A percentile compares a stretch with the other conserved stretches of the same genome.
Conservation (phyloP, 208 protist species). For the Leishmania aethiopica region DNA sequence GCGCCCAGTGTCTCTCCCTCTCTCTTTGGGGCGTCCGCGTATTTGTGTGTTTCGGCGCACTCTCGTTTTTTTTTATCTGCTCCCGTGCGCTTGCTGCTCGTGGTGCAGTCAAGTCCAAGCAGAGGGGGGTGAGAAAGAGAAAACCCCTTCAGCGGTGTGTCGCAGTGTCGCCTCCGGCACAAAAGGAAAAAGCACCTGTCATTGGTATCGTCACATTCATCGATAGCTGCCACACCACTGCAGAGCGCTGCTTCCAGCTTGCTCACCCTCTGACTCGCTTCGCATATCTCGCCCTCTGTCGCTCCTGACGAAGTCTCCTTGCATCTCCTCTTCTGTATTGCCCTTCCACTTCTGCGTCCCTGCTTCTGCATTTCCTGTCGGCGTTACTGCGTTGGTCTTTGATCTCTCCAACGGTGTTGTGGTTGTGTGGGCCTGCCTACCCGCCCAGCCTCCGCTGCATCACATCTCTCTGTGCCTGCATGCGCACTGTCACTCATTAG, state of each 20-base stretch:
- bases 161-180: not conserved
- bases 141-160: not conserved
- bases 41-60: not conserved
- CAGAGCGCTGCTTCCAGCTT: not conserved
- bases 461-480: not conserved
- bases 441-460: not conserved
- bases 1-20: not conserved
- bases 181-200: not conserved
- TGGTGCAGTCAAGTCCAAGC: not conserved
- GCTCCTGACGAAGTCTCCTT: not conserved
- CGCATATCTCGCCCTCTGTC: not conserved
- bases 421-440: not conserved
- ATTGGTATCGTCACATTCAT: not conserved
- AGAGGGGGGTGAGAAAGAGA: not conserved
- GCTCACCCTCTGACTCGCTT: not conserved
- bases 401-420: not conserved
- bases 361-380: not conserved
- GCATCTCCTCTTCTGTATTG: not conserved
- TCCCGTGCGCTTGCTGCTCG: not conserved
- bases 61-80: not conserved
- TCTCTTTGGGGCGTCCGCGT: not conserved
- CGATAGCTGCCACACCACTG: not conserved
- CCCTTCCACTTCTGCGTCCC: not conserved
- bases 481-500: not conserved
- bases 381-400: not conserved